Percentiles rank a stretch among this genome's conserved stretches.
These are phyloP conservation scores for Pleurotus pulmonarius DNA, from an alignment of 768 basidiomycete genomes.

Conservation along the genomic window DNA sequence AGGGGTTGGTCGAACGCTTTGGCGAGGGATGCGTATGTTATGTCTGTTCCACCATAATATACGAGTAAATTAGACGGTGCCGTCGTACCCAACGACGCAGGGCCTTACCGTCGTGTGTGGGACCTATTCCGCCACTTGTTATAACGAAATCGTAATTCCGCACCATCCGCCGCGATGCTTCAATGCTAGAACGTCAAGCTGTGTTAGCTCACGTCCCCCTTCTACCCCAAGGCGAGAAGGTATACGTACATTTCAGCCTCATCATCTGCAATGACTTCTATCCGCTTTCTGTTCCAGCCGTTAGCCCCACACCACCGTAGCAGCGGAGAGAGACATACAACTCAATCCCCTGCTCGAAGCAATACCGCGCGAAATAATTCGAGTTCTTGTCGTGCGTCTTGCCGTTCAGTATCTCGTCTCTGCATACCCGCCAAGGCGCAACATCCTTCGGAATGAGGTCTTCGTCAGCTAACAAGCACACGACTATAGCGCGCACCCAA, in stretches of 20 bases:
- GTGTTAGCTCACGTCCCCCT: not conserved
- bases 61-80: not conserved
- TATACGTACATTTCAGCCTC: slow-evolving; percentile 90
- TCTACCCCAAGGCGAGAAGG: slow-evolving; percentile 18
- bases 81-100: not conserved
- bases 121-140: slow-evolving; percentile 88
- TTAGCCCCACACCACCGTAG: slow-evolving; percentile 15
- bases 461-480: not conserved
- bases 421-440: slow-evolving; percentile 21
- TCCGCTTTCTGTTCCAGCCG: slow-evolving; percentile 58
- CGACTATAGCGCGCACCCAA: slow-evolving; percentile 47
- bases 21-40: slow-evolving; percentile 86
- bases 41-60: slow-evolving; percentile 44
- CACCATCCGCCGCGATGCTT: slow-evolving; percentile 82
- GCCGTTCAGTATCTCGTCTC: slow-evolving; percentile 91
- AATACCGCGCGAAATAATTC: slow-evolving; percentile 82
- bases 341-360: slow-evolving; percentile 84
- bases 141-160: slow-evolving; percentile 85
- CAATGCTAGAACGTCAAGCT: slow-evolving; percentile 45
- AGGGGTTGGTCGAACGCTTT: slow-evolving; percentile 77
- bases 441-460: not conserved
- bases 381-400: slow-evolving; percentile 85
- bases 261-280: slow-evolving; percentile 90
- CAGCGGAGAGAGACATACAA: slow-evolving; percentile 42
- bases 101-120: slow-evolving; percentile 76